Conservation (phyloP, 148 eudicot genomes). For the Amaranthus hypochondriacus region DNA sequence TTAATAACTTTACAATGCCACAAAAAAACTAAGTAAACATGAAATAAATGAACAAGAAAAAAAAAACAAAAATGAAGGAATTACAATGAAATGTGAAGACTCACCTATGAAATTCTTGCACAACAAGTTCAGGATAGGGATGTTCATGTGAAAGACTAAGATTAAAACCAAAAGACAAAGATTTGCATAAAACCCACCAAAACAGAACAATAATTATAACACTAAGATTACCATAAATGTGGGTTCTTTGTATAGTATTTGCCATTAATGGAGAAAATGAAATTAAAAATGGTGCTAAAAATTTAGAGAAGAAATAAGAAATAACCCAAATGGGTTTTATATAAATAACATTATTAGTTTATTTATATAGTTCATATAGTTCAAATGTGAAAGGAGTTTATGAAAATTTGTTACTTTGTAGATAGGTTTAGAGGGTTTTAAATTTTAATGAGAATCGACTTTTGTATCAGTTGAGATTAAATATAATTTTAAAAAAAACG, state of each 20-base stretch:
- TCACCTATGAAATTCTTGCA: constrained; percentile 69
- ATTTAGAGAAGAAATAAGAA: constrained; percentile 1
- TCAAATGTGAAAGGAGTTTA: constrained; percentile 20
- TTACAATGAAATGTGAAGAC: neutral
- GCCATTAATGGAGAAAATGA: neutral
- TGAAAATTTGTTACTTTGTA: constrained; percentile 8
- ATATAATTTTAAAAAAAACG: neutral
- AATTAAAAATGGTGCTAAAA: neutral
- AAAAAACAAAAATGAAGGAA: neutral
- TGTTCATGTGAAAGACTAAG: constrained; percentile 65
- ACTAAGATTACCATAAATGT: constrained; percentile 3
- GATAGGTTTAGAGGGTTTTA: constrained; percentile 2
- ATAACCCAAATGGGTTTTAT: constrained; percentile 9
- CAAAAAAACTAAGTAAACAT: neutral
- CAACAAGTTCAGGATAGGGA: constrained; percentile 71
- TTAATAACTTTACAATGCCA: neutral
- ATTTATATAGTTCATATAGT: neutral
- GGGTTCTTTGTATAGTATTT: constrained; percentile 16
- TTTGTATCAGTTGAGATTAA: neutral
- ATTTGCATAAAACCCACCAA: neutral
- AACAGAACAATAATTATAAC: neutral
- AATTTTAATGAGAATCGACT: constrained; percentile 8
- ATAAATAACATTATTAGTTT: neutral
- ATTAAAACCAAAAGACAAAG: constrained; percentile 27
- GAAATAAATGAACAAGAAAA: neutral